These are phyloP conservation scores for Gossypium australe DNA, from an alignment of 345 rosid species.

Conservation along the genomic window DNA sequence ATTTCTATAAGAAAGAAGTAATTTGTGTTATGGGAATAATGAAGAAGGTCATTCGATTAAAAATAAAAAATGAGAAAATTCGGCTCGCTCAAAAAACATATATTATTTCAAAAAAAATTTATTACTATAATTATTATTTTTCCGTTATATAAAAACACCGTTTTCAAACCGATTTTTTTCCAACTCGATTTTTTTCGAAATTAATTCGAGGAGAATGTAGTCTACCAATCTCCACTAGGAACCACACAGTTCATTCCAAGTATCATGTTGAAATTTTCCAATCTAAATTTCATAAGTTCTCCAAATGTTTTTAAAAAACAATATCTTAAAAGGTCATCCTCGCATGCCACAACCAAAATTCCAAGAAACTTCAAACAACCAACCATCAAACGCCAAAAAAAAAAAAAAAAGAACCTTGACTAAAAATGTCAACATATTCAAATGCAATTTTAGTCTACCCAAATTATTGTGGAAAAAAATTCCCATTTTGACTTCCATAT, in stretches of 20 bases:
- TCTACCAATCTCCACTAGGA: slow-evolving; percentile 9
- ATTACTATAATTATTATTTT: too few relatives aligned
- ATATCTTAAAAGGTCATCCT: neutral
- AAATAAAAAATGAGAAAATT: too few relatives aligned
- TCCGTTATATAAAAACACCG: too few relatives aligned
- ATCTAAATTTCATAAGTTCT: neutral
- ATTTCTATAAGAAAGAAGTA: too few relatives aligned
- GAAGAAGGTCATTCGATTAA: accelerated
- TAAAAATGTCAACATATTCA: slow-evolving; percentile 9
- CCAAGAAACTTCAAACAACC: slow-evolving; percentile 18
- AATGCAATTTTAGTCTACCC: neutral
- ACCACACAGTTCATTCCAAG: neutral
- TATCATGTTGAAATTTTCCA: neutral
- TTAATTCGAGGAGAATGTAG: neutral
- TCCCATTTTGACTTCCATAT: slow-evolving; percentile 7
- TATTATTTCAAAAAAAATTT: too few relatives aligned
- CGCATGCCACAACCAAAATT: neutral
- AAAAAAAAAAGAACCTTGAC: slow-evolving; percentile 1
- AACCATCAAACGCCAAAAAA: neutral
- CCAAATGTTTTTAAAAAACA: neutral
- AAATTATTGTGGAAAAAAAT: slow-evolving; percentile 5
- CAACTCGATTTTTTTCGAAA: too few relatives aligned
- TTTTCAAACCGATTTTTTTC: too few relatives aligned
- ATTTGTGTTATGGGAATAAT: too few relatives aligned
- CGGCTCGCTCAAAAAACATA: accelerated